These are phyloP conservation scores for Phytomonas francai DNA, from an alignment of 208 protist species.

Conservation along the genomic window DNA sequence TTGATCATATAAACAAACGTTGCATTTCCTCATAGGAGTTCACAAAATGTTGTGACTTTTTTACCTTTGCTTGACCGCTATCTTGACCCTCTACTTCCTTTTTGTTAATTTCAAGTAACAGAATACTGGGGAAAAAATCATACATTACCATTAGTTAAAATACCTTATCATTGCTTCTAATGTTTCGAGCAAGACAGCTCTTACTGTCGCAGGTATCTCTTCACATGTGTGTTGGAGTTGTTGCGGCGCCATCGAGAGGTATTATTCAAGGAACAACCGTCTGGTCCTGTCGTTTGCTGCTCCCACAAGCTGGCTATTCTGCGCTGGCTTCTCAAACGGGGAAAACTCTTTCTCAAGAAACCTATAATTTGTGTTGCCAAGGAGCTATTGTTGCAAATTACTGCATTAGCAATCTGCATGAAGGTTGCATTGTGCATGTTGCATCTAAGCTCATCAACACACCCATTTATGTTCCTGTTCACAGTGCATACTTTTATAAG, in stretches of 20 bases:
- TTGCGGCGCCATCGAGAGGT: slow-evolving; percentile 55
- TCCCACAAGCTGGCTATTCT: slow-evolving; percentile 53
- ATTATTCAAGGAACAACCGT: slow-evolving; percentile 46
- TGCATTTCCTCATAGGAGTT: neutral
- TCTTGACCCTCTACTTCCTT: neutral
- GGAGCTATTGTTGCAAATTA: slow-evolving; percentile 43
- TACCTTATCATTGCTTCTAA: neutral
- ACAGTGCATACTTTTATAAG: slow-evolving; percentile 64
- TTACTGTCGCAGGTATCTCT: slow-evolving; percentile 22
- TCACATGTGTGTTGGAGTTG: slow-evolving; percentile 71
- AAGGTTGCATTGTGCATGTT: slow-evolving; percentile 73
- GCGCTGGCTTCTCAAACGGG: slow-evolving; percentile 18
- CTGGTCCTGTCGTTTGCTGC: slow-evolving; percentile 70
- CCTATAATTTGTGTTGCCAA: slow-evolving; percentile 42
- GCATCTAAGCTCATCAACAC: slow-evolving; percentile 70
- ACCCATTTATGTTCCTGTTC: slow-evolving; percentile 64
- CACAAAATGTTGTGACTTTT: neutral
- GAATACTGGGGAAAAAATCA: neutral
- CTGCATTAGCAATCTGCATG: slow-evolving; percentile 36
- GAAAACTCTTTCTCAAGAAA: slow-evolving; percentile 34
- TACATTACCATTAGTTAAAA: neutral
- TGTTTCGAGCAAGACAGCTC: neutral
- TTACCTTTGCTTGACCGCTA: neutral
- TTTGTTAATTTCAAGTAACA: slow-evolving; percentile 2
- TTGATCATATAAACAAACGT: slow-evolving; percentile 1